Conservation (phyloP, 1,139 yeast species). For the Saccharomyces uvarum region DNA sequence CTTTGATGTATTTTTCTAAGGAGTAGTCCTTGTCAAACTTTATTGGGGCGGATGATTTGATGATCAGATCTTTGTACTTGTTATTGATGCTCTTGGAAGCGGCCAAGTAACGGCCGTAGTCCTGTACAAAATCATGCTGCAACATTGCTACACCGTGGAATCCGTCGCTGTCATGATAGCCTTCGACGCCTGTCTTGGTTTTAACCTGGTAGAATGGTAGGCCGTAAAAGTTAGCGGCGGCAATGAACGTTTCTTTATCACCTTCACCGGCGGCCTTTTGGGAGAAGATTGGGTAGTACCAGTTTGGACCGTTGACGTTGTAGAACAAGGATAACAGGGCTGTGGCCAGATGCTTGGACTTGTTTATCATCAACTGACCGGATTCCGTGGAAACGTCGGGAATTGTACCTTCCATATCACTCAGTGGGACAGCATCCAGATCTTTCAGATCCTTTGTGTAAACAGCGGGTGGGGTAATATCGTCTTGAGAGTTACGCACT, state of each 20-base stretch:
- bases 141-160: conserved; percentile 31
- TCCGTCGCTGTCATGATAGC: conserved; percentile 20
- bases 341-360: conserved; percentile 55
- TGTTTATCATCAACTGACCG: conserved; percentile 70
- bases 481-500: conserved; percentile 38
- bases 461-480: conserved; percentile 31
- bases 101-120: conserved; percentile 18
- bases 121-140: conserved; percentile 30
- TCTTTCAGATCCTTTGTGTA: conserved; percentile 26
- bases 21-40: conserved; percentile 20
- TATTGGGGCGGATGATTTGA: conserved; percentile 4
- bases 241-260: conserved; percentile 81
- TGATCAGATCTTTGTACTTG: conserved; percentile 9
- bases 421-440: conserved; percentile 45
- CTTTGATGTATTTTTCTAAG: conserved; percentile 18
- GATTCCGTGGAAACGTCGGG: conserved; percentile 81
- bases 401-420: conserved; percentile 60
- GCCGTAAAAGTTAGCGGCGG: conserved; percentile 61
- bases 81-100: conserved; percentile 16
- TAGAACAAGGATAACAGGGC: conserved; percentile 65
- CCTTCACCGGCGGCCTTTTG: conserved; percentile 89
- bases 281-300: conserved; percentile 74
- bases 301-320: conserved; percentile 69
- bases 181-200: conserved; percentile 30
- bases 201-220: conserved; percentile 65